Conservation (phyloP, 352 stramenopile species). For the Pythium dissotocum region DNA sequence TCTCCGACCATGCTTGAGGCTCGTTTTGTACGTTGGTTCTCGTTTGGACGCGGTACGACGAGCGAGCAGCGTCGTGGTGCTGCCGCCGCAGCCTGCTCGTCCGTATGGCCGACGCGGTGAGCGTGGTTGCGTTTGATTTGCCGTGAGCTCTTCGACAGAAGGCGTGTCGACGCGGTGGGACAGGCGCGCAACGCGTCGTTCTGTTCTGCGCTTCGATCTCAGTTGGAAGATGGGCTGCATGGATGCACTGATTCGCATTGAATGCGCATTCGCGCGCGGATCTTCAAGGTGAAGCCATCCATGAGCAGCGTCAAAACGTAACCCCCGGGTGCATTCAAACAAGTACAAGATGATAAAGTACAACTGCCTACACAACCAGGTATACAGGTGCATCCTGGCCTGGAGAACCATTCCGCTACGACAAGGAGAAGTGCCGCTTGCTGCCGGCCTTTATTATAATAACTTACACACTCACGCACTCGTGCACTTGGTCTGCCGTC, state of each 20-base stretch:
- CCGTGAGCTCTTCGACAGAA: neutral
- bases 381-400: no score
- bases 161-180: neutral
- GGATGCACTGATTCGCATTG: neutral
- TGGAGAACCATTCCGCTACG: no score
- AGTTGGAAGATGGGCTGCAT: neutral
- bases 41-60: no score
- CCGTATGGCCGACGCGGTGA: neutral
- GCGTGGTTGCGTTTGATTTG: neutral
- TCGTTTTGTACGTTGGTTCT: no score
- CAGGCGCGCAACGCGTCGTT: neutral
- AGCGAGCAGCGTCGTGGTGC: no score
- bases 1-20: no score
- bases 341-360: neutral
- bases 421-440: no score
- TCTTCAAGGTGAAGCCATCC: conserved; percentile 1
- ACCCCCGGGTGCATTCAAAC: neutral
- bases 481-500: neutral
- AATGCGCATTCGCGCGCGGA: neutral
- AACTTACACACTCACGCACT: neutral
- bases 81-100: no score
- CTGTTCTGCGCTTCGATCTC: neutral
- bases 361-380: neutral
- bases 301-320: neutral
- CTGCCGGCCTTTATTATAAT: neutral